Evolutionary conservation across 2,329 filamentous ascomycete genomes (phyloP).

Genomic region (Cytospora leucostoma): DNA sequence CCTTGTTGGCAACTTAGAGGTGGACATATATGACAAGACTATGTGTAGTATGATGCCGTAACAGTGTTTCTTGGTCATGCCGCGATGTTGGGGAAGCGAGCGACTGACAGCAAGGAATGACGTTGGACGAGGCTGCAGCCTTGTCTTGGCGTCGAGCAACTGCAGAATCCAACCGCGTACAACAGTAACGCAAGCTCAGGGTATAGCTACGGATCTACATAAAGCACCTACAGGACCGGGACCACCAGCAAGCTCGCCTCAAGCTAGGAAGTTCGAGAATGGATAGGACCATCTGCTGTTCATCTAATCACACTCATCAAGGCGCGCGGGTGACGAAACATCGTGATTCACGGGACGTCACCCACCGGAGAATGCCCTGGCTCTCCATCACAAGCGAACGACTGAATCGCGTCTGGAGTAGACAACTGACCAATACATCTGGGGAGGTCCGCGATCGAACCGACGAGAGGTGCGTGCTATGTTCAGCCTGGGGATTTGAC

Average conservation of each 20-base stretch:
- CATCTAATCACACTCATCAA: background rate
- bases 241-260: background rate
- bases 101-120: background rate
- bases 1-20: too few relatives aligned
- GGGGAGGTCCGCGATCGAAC: background rate
- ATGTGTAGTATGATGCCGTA: too few relatives aligned
- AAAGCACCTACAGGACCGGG: background rate
- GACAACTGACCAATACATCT: background rate
- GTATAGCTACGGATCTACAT: background rate
- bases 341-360: background rate
- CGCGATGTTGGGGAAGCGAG: background rate
- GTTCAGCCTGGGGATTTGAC: background rate
- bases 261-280: background rate
- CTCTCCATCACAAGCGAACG: background rate
- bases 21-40: too few relatives aligned
- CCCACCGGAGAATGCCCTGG: too few relatives aligned
- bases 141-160: constrained; percentile 3
- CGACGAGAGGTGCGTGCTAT: background rate
- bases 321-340: background rate
- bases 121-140: constrained; percentile 8
- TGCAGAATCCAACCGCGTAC: background rate
- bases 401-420: background rate
- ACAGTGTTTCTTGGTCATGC: too few relatives aligned
- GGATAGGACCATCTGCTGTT: background rate
- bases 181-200: background rate